phyloP scores from a whole-genome alignment of 2,329 filamentous ascomycete species.

The Zymoseptoria pseudotritici region DNA sequence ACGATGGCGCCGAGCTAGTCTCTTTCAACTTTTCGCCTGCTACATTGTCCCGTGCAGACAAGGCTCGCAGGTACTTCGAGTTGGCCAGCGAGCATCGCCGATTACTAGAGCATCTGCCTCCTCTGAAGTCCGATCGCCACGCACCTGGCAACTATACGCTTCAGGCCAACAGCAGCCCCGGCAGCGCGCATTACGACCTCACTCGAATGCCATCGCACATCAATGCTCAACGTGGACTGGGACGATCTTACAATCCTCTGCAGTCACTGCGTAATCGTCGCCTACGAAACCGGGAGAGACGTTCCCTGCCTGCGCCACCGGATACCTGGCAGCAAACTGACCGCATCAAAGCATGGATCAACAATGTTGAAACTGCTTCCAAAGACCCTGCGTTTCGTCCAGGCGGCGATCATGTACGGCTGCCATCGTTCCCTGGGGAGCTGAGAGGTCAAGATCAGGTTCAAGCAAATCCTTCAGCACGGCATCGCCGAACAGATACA shows the following conservation, averaged over 20 bases:
- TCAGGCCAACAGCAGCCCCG: conserved; percentile 34
- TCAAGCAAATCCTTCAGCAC: conserved; percentile 9
- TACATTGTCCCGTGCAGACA: conserved; percentile 74
- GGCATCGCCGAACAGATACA: conserved; percentile 33
- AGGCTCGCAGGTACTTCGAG: conserved; percentile 77
- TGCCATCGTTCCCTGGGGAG: conserved; percentile 25
- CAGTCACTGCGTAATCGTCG: conserved; percentile 90
- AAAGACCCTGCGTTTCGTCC: conserved; percentile 30
- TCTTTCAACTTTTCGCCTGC: conserved; percentile 67
- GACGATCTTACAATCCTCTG: conserved; percentile 78
- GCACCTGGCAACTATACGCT: conserved; percentile 37
- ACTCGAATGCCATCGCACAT: conserved; percentile 32
- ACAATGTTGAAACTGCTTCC: conserved; percentile 52
- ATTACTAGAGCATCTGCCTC: conserved; percentile 70
- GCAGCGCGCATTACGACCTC: conserved; percentile 34
- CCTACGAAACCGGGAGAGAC: conserved; percentile 70
- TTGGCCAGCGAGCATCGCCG: conserved; percentile 77
- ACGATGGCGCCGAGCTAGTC: conserved; percentile 32
- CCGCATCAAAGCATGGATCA: conserved; percentile 68
- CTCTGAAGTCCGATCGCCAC: conserved; percentile 49
- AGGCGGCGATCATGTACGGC: conserved; percentile 26
- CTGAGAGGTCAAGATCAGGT: conserved; percentile 12
- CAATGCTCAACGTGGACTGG: conserved; percentile 39
- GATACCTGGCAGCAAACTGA: conserved; percentile 71
- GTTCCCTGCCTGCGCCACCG: conserved; percentile 62